phyloP scores from a whole-genome alignment of 129 eudicot species.

The Helianthus annuus region HanXRQr2.0-SUNRISE NC_035433.2:141222433-141222932 shows the following conservation, averaged over 20 bases:
- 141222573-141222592: background rate
- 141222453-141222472: background rate
- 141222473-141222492: background rate
- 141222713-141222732: background rate
- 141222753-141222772: background rate
- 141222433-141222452: slow-evolving; percentile 79
- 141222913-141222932: too few relatives aligned
- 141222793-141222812: too few relatives aligned
- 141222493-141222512: background rate
- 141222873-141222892: too few relatives aligned
- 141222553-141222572: background rate
- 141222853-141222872: too few relatives aligned
- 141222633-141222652: background rate
- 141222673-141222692: background rate
- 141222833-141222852: too few relatives aligned
- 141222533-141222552: background rate
- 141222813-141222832: too few relatives aligned
- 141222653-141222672: background rate
- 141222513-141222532: background rate
- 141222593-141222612: background rate
- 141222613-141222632: background rate
- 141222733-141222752: background rate
- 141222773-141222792: too few relatives aligned
- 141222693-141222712: background rate
- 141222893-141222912: too few relatives aligned